These are phyloP conservation scores for Dryas integrifolia DNA, from an alignment of 331 rosid species.

Conservation along the genomic window DNA sequence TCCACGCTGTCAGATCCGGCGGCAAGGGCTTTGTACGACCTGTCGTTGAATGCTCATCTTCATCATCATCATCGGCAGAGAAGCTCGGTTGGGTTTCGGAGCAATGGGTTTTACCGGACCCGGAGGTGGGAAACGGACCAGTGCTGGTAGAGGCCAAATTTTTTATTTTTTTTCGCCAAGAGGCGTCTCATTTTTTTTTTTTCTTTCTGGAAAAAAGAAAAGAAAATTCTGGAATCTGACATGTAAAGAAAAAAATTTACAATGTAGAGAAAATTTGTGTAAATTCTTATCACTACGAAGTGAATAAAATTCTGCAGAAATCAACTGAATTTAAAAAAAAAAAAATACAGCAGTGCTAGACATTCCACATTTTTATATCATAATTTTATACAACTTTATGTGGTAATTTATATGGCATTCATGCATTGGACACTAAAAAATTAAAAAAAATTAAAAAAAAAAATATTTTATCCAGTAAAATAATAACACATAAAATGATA, in stretches of 20 bases:
- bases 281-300: neutral
- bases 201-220: neutral
- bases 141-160: conserved; percentile 66
- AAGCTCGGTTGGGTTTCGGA: conserved; percentile 18
- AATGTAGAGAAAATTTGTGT: neutral
- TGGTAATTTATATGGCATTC: too few relatives aligned
- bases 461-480: too few relatives aligned
- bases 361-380: too few relatives aligned
- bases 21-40: conserved; percentile 63
- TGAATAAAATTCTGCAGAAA: neutral
- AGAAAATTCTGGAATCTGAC: neutral
- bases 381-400: too few relatives aligned
- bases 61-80: neutral
- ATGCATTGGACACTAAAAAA: too few relatives aligned
- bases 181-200: neutral
- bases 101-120: conserved; percentile 43
- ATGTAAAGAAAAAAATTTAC: neutral
- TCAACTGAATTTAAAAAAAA: neutral
- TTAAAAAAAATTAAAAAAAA: too few relatives aligned
- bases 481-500: too few relatives aligned
- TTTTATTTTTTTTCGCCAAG: neutral
- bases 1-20: conserved; percentile 83
- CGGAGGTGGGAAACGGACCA: conserved; percentile 94
- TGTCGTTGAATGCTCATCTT: conserved; percentile 34
- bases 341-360: too few relatives aligned